Percentiles rank a stretch among this genome's conserved stretches.
Evolutionary conservation across 257 asterid species (phyloP).

Genomic region (Capsicum chinense): DNA sequence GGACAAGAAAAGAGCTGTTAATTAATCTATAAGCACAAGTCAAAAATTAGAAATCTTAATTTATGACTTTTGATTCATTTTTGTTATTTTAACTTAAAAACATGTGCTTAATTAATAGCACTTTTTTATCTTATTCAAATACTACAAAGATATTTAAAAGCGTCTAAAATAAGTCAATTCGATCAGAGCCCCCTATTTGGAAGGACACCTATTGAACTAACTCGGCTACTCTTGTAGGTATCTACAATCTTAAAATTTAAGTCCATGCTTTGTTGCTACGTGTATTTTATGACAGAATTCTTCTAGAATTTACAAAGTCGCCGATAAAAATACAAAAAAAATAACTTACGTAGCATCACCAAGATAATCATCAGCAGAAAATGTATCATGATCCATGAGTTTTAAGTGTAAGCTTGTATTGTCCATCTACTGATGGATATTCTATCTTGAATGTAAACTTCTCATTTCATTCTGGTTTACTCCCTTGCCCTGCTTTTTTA

Average conservation of each 20-base stretch:
- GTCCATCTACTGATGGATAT: constrained; percentile 41
- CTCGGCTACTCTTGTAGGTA: not conserved
- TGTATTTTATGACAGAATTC: not conserved
- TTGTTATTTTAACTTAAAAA: too few species aligned
- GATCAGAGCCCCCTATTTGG: not conserved
- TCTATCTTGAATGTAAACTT: constrained; percentile 58
- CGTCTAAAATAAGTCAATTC: not conserved
- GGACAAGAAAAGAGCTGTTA: too few species aligned
- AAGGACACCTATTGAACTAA: not conserved
- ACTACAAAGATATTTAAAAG: too few species aligned
- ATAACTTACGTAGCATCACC: constrained; percentile 61
- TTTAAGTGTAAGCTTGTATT: constrained; percentile 53
- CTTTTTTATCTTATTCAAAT: too few species aligned
- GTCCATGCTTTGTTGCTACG: not conserved
- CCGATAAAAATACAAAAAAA: not conserved
- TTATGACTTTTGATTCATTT: too few species aligned
- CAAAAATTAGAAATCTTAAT: too few species aligned
- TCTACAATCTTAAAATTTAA: not conserved
- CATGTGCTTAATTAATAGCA: too few species aligned
- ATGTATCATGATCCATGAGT: constrained; percentile 61
- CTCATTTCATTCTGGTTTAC: constrained; percentile 63
- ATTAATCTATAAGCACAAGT: too few species aligned
- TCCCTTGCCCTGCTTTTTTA: constrained; percentile 56
- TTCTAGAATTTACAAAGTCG: not conserved
- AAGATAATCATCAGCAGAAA: constrained; percentile 56